phyloP scores from a whole-genome alignment of 345 rosid species.

The Citrus cavaleriei region DNA sequence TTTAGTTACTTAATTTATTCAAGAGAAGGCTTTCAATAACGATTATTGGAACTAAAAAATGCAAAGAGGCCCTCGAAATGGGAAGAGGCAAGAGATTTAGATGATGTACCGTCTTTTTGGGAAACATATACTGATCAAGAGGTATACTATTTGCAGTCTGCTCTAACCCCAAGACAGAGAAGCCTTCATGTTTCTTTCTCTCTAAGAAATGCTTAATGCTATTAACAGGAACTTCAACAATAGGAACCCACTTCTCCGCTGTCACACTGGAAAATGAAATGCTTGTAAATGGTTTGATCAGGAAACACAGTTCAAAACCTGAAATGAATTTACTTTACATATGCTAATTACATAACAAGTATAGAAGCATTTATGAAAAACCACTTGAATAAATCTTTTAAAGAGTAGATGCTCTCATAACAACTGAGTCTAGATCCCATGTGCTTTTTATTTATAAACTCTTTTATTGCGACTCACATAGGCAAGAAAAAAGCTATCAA shows the following conservation, averaged over 20 bases:
- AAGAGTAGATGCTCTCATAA: not conserved
- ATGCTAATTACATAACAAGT: not conserved
- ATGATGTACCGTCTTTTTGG: conserved; percentile 65
- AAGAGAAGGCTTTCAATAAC: not conserved
- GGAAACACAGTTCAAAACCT: not conserved
- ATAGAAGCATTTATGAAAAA: not conserved
- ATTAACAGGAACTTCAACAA: conserved; percentile 74
- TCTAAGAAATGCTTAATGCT: conserved; percentile 76
- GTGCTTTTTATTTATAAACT: not conserved
- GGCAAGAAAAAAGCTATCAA: not conserved
- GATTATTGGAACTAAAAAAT: not conserved
- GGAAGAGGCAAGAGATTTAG: not conserved
- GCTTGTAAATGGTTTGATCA: not conserved
- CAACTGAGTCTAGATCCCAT: not conserved
- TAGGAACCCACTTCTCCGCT: conserved; percentile 97
- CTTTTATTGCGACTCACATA: not conserved
- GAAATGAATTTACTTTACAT: not conserved
- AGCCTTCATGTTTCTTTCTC: conserved; percentile 84
- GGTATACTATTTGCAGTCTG: conserved; percentile 88
- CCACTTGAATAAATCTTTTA: not conserved
- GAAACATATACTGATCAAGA: conserved; percentile 66
- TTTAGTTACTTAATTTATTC: not conserved
- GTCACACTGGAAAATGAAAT: conserved; percentile 63
- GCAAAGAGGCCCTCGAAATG: not conserved
- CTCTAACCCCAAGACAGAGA: conserved; percentile 86